Evolutionary conservation across 2,329 filamentous ascomycete species (phyloP).

Genomic region (Claviceps purpurea): DNA sequence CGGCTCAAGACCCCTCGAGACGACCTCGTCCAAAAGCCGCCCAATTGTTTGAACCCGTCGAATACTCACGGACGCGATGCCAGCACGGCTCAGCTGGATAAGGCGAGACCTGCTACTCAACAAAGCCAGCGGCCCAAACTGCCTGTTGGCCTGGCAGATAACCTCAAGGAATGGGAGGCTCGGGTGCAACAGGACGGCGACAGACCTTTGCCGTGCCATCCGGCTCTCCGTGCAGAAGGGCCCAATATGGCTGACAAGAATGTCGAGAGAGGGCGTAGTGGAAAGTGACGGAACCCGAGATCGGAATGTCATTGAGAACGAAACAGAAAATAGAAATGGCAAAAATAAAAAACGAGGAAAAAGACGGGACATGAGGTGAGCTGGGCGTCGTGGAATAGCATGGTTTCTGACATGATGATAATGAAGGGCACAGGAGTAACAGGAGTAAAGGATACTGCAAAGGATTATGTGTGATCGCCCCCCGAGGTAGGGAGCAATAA

Average conservation of each 20-base stretch:
- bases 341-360: neutral
- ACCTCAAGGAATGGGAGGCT: conserved; percentile 29
- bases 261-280: too few species aligned
- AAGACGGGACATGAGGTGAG: neutral
- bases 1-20: neutral
- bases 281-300: neutral
- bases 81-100: neutral
- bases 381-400: neutral
- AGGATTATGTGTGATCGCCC: neutral
- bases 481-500: neutral
- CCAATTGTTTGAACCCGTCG: neutral
- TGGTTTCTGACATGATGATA: neutral
- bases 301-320: neutral
- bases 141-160: conserved; percentile 12
- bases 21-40: neutral
- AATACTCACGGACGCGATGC: neutral
- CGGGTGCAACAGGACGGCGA: conserved; percentile 16
- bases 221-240: conserved; percentile 9
- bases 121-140: conserved; percentile 3
- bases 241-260: neutral
- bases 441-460: neutral
- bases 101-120: neutral
- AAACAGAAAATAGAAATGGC: neutral
- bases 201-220: conserved; percentile 16
- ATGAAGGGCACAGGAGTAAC: neutral